phyloP scores from a whole-genome alignment of 177 flowering plant genomes.

The Vitis hybrid region DNA sequence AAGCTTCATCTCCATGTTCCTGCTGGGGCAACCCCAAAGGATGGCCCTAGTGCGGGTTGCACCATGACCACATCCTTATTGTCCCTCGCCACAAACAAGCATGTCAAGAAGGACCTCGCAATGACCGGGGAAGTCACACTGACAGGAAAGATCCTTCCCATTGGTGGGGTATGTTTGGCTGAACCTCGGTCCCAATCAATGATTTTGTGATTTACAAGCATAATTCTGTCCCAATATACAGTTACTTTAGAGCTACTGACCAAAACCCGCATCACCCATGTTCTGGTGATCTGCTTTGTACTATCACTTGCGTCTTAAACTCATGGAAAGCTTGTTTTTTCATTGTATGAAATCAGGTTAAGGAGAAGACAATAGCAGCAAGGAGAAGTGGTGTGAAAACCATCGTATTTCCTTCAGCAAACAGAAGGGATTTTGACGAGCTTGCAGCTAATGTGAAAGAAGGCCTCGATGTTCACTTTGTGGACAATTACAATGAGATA shows the following conservation, averaged over 20 bases:
- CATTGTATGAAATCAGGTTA: constrained; percentile 53
- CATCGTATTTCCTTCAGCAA: constrained; percentile 84
- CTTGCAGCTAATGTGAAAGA: constrained; percentile 86
- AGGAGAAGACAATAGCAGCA: constrained; percentile 98
- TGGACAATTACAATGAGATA: constrained; percentile 77
- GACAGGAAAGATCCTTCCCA: constrained; percentile 88
- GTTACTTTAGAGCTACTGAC: too few relatives aligned
- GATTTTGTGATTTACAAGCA: too few relatives aligned
- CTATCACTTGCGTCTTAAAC: not conserved
- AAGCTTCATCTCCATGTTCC: constrained; percentile 98
- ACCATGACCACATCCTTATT: constrained; percentile 97
- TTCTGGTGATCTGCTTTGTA: not conserved
- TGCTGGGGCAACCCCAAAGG: constrained; percentile 96
- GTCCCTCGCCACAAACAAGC: constrained; percentile 82
- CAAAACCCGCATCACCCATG: not conserved
- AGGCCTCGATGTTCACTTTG: constrained; percentile 97
- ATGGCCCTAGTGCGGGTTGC: constrained; percentile 99
- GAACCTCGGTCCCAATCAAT: not conserved
- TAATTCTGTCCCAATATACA: too few relatives aligned
- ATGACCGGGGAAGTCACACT: constrained; percentile 99
- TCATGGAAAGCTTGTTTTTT: not conserved
- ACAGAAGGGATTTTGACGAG: constrained; percentile 89
- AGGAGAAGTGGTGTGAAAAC: constrained; percentile 89
- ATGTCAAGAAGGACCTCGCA: constrained; percentile 79
- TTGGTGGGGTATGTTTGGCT: constrained; percentile 83